Evolutionary conservation across 257 asterid genomes (phyloP), one percentile per base, ranked within the genome.

Genomic region (Solanum clarkiae): DNA sequence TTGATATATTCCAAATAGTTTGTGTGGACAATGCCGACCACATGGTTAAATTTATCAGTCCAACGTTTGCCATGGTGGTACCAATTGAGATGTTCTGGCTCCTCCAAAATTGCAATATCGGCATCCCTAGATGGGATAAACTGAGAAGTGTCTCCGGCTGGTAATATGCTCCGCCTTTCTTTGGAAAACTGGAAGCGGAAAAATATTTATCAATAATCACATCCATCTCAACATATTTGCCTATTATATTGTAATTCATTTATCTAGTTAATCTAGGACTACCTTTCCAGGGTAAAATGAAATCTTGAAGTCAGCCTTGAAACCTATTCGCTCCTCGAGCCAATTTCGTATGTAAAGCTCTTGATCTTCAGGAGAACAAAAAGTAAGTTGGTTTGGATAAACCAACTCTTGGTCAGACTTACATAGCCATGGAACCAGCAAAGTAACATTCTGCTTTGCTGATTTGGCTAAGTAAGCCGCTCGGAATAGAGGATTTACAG

Each of bases 241-340:
- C 9, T 36, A 69, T 14, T 42, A 54, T 85, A 45, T 70, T 45
- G 79, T 17, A 24, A 47, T 49, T 32, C 51, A 80, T 20, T 63
- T 47, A 55, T 66, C 60, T 71, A 54, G 57, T 56, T 81, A 57
- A 72, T 70, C 69, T 16, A 49, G 80, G 56, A 84, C 47, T 56
- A 97, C 99, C 98, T 97, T 97, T 85, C 98, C 99, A 24, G 99
- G 99, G 90, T 97, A 97, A 91, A 97, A 97, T 63, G 98, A 93
- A 81, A 97, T 97, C 91, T 93, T 94, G 90, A 97, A 97, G 89
- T 95, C 92, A 60, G 98, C 83, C 90, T 94, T 93, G 86, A 97
- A 97, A 59, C 99, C 99, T 90, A 97, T 90, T 92, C 99, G 88
- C 89, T 95, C 98, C 91, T 97, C 98, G 71, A 97, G 97, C 99